Percentiles rank a stretch among this genome's conserved stretches.
These are phyloP conservation scores for Candida rishiriensis DNA, from an alignment of 805 yeast species.

Conservation along the genomic window DNA sequence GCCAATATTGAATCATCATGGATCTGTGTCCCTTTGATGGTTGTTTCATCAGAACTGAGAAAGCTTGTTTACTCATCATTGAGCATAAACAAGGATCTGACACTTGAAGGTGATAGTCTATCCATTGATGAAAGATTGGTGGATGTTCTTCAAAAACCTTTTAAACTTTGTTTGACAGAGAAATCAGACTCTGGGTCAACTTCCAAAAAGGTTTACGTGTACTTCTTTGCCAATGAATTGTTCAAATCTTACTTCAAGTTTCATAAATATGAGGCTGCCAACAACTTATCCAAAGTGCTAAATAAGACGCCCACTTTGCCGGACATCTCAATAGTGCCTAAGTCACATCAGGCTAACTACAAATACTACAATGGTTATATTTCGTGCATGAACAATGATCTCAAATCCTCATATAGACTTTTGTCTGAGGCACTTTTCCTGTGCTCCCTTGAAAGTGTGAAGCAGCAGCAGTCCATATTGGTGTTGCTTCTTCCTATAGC, in stretches of 20 bases:
- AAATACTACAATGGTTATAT: slow-evolving; percentile 67
- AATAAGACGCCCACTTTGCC: slow-evolving; percentile 56
- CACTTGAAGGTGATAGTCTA: slow-evolving; percentile 6
- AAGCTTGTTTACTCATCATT: slow-evolving; percentile 14
- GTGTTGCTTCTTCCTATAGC: slow-evolving; percentile 61
- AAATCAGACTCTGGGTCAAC: slow-evolving; percentile 46
- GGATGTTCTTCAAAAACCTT: slow-evolving; percentile 55
- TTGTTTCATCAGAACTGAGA: slow-evolving; percentile 14
- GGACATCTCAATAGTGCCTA: slow-evolving; percentile 36
- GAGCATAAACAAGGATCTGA: slow-evolving; percentile 6
- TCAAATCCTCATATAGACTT: slow-evolving; percentile 44
- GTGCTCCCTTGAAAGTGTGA: slow-evolving; percentile 25
- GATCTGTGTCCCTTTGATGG: slow-evolving; percentile 18
- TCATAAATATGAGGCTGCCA: slow-evolving; percentile 66
- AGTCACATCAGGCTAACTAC: slow-evolving; percentile 54
- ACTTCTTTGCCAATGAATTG: slow-evolving; percentile 65
- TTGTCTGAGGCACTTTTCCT: slow-evolving; percentile 45
- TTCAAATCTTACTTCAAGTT: slow-evolving; percentile 66
- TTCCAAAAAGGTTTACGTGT: slow-evolving; percentile 61
- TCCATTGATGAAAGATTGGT: slow-evolving; percentile 25
- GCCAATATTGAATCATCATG: slow-evolving; percentile 16
- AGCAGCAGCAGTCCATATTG: slow-evolving; percentile 45
- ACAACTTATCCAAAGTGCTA: slow-evolving; percentile 67
- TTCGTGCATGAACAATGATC: slow-evolving; percentile 61
- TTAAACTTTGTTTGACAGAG: slow-evolving; percentile 76